These are phyloP conservation scores for Hermanozyma aechmeae DNA, from an alignment of 805 yeast species.

Conservation along the genomic window DNA sequence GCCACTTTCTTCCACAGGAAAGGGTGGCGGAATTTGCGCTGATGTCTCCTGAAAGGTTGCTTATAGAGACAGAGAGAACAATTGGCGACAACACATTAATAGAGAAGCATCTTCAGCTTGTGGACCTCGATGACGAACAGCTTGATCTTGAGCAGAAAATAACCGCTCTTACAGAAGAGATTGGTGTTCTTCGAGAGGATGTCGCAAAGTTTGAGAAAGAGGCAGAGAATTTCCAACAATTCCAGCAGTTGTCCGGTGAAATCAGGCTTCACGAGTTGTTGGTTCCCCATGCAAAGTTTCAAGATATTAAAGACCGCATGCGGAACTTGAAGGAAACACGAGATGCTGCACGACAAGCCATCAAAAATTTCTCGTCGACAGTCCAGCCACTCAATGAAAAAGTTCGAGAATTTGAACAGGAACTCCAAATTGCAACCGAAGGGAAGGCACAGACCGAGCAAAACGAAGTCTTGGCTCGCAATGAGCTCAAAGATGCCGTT, in stretches of 20 bases:
- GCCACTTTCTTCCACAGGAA: conserved; percentile 94
- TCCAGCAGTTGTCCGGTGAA: conserved; percentile 34
- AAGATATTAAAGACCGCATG: conserved; percentile 26
- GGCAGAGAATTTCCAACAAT: conserved; percentile 38
- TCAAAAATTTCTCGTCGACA: conserved; percentile 13
- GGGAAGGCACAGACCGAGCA: too few relatives aligned
- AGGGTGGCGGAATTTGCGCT: conserved; percentile 89
- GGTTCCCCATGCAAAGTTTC: conserved; percentile 31
- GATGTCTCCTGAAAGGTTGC: conserved; percentile 61
- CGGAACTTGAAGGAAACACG: conserved; percentile 23
- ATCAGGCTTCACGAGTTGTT: conserved; percentile 26
- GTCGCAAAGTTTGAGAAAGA: conserved; percentile 33
- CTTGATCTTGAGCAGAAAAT: conserved; percentile 13
- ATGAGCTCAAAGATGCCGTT: too few relatives aligned
- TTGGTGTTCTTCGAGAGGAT: conserved; percentile 24
- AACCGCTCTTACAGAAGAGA: conserved; percentile 4
- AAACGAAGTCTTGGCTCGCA: too few relatives aligned
- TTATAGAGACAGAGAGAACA: conserved; percentile 74
- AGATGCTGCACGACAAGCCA: conserved; percentile 25
- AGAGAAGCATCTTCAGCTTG: conserved; percentile 47
- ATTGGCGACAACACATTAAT: conserved; percentile 54
- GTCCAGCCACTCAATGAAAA: too few relatives aligned
- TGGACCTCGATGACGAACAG: conserved; percentile 35
- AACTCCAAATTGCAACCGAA: too few relatives aligned
- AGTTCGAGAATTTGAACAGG: too few relatives aligned